Percentiles rank a stretch among this genome's conserved stretches.
phyloP scores from a whole-genome alignment of 345 rosid species.

The Turritis glabra region DNA sequence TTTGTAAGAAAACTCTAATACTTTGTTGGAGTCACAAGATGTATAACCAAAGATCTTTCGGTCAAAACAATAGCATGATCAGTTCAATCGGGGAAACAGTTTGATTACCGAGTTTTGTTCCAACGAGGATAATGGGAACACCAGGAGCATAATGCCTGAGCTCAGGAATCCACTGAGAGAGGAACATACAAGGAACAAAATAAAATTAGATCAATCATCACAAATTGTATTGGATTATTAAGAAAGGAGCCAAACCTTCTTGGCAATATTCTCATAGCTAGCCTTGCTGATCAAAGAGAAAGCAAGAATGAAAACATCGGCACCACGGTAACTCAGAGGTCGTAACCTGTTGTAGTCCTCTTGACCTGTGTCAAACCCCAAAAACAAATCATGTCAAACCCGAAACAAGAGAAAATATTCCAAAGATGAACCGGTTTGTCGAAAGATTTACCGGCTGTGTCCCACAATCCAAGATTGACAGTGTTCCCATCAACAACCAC shows the following conservation, averaged over 20 bases:
- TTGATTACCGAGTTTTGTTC: conserved; percentile 78
- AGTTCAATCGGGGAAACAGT: neutral
- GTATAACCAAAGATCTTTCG: too few species aligned
- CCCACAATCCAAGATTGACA: conserved; percentile 93
- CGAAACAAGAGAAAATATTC: neutral
- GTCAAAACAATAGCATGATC: conserved; percentile 4
- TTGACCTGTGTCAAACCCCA: conserved; percentile 59
- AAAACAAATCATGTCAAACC: conserved; percentile 13
- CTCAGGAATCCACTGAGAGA: conserved; percentile 90
- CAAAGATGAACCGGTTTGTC: neutral
- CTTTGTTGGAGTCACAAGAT: neutral
- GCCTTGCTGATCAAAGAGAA: conserved; percentile 99
- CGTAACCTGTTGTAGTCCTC: conserved; percentile 90
- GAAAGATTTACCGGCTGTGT: conserved; percentile 79
- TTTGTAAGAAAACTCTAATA: neutral
- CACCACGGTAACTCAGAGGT: conserved; percentile 88
- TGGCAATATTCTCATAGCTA: conserved; percentile 92
- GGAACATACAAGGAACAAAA: conserved; percentile 16
- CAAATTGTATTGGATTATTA: neutral
- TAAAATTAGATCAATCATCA: neutral
- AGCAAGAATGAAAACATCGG: conserved; percentile 95
- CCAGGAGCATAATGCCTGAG: conserved; percentile 90
- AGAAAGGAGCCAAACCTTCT: conserved; percentile 56
- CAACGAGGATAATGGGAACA: conserved; percentile 83
- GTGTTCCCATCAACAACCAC: conserved; percentile 95